phyloP scores from a whole-genome alignment of 345 rosid genomes.

The Brassica juncea region DNA sequence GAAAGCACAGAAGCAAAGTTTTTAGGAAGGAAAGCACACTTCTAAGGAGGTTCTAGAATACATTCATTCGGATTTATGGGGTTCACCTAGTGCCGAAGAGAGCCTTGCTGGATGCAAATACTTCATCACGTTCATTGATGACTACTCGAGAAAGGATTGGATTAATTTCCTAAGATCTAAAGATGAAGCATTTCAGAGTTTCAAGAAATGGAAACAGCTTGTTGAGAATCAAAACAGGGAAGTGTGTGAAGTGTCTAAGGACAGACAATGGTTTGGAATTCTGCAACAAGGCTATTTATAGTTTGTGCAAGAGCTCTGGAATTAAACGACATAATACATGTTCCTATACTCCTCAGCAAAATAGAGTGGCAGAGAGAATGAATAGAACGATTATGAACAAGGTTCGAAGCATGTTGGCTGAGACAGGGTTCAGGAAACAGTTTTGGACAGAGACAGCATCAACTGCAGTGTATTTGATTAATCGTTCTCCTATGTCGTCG shows the following conservation, averaged over 20 bases:
- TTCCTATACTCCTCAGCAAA: neutral
- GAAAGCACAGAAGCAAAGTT: neutral
- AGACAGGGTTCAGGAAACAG: neutral
- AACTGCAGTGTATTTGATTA: neutral
- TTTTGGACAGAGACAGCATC: neutral
- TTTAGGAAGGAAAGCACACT: neutral
- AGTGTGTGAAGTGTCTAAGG: neutral
- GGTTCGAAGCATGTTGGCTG: neutral
- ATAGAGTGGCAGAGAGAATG: neutral
- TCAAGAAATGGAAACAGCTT: neutral
- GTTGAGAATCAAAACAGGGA: neutral
- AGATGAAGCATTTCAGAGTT: neutral
- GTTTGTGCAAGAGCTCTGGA: neutral
- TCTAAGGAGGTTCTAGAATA: neutral
- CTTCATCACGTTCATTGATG: neutral
- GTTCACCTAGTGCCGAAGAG: neutral
- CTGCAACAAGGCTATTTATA: neutral
- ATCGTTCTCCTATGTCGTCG: neutral
- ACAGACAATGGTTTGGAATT: neutral
- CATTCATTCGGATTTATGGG: neutral
- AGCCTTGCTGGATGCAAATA: neutral
- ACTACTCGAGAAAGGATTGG: neutral
- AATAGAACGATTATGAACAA: neutral
- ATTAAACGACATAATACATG: neutral
- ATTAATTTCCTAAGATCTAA: neutral